Percentiles rank a stretch among this genome's conserved stretches.
Evolutionary conservation across 1,284 basidiomycete genomes (phyloP).

Genomic region (Melampsora larici-populina): DNA sequence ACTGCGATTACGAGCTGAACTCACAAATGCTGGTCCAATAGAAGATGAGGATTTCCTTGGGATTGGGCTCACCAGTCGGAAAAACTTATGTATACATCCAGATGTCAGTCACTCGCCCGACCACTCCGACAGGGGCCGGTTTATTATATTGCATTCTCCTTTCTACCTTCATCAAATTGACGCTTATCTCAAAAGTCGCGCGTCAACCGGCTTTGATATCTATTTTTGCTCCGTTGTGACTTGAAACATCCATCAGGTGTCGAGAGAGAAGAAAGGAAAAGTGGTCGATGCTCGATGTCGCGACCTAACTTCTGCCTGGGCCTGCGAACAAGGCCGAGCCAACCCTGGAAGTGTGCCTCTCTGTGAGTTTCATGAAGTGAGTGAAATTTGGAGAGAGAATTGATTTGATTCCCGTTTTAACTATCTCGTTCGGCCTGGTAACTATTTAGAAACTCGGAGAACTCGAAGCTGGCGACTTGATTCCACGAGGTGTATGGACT

Average conservation of each 20-base stretch:
- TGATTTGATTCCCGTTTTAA: conserved; percentile 3
- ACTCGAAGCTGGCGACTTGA: conserved; percentile 75
- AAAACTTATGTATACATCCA: conserved; percentile 95
- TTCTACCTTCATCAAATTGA: background rate
- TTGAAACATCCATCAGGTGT: conserved; percentile 61
- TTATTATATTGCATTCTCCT: background rate
- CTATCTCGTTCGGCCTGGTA: background rate
- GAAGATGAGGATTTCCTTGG: conserved; percentile 83
- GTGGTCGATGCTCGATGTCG: conserved; percentile 95
- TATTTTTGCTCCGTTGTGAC: background rate
- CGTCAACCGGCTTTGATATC: conserved; percentile 3
- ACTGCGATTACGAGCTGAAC: conserved; percentile 58
- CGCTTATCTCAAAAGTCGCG: conserved; percentile 21
- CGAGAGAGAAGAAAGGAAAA: conserved; percentile 96
- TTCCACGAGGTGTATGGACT: conserved; percentile 88
- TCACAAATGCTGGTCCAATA: conserved; percentile 63
- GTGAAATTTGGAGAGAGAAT: conserved; percentile 45
- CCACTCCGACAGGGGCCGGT: background rate
- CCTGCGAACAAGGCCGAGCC: conserved; percentile 77
- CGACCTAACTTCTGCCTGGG: conserved; percentile 83
- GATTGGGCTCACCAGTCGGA: conserved; percentile 87
- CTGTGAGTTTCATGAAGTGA: conserved; percentile 92
- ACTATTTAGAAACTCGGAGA: conserved; percentile 65
- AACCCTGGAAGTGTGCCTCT: conserved; percentile 88
- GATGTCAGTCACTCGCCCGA: conserved; percentile 62